Conservation (phyloP, 192 early-diverging fungal genomes). For the Backusella liffmaniae region DNA sequence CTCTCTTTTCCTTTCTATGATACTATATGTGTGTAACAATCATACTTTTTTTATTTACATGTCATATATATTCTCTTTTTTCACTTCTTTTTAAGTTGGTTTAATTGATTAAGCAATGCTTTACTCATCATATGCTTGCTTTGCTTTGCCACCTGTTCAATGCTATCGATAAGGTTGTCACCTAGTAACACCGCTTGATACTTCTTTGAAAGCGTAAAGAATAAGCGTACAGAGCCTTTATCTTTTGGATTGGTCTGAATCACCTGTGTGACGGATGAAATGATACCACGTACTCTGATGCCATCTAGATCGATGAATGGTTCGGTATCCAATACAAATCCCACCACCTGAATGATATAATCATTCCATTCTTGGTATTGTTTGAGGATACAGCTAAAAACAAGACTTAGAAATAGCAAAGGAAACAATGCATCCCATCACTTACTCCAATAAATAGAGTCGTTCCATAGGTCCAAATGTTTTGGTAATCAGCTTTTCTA, state of each 20-base stretch:
- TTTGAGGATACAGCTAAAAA: not conserved
- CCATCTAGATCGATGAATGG: not conserved
- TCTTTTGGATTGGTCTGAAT: not conserved
- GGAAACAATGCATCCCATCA: no score
- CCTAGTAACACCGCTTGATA: not conserved
- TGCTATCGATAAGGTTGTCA: not conserved
- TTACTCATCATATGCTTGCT: not conserved
- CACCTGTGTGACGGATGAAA: not conserved
- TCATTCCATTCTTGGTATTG: not conserved
- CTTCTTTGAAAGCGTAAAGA: not conserved
- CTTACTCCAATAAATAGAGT: not conserved
- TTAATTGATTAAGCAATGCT: not conserved
- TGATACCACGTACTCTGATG: not conserved
- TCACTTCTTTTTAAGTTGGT: not conserved
- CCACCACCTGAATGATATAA: not conserved
- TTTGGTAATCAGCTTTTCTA: not conserved
- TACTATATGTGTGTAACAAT: no score
- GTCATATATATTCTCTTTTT: not conserved
- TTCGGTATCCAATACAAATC: not conserved
- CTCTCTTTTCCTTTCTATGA: no score
- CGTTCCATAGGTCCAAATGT: not conserved
- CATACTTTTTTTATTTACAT: no score
- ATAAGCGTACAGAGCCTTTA: not conserved
- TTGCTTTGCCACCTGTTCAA: not conserved
- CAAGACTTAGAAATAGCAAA: no score